A percentile compares a stretch with the other conserved stretches of the same genome.
Evolutionary conservation across 1,284 basidiomycete species (phyloP).

Genomic region (Lignosus rhinocerotis): DNA sequence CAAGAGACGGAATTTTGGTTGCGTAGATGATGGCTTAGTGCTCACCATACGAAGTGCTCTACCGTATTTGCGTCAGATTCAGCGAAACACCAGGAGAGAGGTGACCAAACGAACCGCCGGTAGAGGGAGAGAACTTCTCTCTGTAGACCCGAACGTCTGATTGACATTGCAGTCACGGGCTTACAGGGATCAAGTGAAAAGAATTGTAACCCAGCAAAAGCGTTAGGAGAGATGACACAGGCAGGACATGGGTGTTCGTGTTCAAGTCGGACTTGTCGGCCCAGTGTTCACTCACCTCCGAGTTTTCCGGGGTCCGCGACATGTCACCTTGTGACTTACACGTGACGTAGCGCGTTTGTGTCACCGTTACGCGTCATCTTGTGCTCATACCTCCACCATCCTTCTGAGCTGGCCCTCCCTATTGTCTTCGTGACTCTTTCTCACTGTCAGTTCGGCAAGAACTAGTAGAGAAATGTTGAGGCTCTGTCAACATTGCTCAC

Average conservation of each 20-base stretch:
- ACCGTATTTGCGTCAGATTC: background rate
- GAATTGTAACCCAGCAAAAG: too few species aligned
- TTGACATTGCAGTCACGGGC: conserved; percentile 19
- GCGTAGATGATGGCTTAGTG: conserved; percentile 59
- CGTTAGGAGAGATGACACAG: too few species aligned
- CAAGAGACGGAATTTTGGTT: conserved; percentile 64
- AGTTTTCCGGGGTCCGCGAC: conserved; percentile 1
- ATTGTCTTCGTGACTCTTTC: background rate
- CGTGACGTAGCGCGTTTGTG: conserved; percentile 15
- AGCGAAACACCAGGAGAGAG: background rate
- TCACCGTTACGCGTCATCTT: conserved; percentile 10
- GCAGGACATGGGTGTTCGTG: too few species aligned
- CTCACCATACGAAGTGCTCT: conserved; percentile 75
- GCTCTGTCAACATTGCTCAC: background rate
- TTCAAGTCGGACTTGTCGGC: background rate
- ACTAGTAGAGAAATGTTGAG: background rate
- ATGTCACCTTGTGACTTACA: background rate
- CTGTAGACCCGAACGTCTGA: conserved; percentile 60
- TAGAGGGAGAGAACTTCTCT: conserved; percentile 72
- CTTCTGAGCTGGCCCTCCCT: background rate
- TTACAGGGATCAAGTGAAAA: too few species aligned
- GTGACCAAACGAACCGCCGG: conserved; percentile 48
- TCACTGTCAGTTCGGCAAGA: background rate
- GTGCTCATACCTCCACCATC: background rate
- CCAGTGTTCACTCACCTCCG: background rate